Percentiles rank a stretch among this genome's conserved stretches.
phyloP scores from a whole-genome alignment of 257 asterid species.

The Gentiana straminea region DNA sequence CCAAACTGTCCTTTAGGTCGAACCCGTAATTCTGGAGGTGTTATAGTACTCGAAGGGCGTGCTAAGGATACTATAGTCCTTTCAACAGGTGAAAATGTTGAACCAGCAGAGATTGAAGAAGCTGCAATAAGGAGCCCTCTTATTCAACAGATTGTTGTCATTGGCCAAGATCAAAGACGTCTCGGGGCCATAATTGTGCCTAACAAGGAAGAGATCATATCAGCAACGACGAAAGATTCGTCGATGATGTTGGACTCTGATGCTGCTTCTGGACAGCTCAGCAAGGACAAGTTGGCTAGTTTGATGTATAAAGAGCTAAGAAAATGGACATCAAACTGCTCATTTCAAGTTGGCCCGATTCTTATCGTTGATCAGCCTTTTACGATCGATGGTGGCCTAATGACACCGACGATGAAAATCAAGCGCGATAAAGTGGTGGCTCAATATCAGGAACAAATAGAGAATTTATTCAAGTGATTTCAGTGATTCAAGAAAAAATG shows the following conservation, averaged over 20 bases:
- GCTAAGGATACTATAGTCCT: conserved; percentile 94
- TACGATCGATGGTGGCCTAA: conserved; percentile 70
- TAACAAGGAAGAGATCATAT: conserved; percentile 57
- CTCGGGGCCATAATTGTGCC: conserved; percentile 87
- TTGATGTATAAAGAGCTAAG: conserved; percentile 54
- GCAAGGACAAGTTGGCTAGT: conserved; percentile 39
- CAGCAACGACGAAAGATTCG: conserved; percentile 40
- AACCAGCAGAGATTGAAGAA: conserved; percentile 89
- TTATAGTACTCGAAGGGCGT: conserved; percentile 89
- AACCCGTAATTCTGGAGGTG: conserved; percentile 66
- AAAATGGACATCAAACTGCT: conserved; percentile 76
- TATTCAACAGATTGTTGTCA: conserved; percentile 73
- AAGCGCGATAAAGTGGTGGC: conserved; percentile 63
- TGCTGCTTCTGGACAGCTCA: conserved; percentile 42
- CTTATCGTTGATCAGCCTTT: conserved; percentile 70
- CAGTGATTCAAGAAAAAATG: no score
- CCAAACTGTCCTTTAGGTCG: conserved; percentile 77
- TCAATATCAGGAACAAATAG: conserved; percentile 55
- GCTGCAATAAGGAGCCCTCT: conserved; percentile 78
- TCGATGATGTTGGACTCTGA: conserved; percentile 38
- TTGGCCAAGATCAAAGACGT: conserved; percentile 97
- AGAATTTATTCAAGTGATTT: conserved; percentile 39
- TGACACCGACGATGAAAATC: conserved; percentile 96
- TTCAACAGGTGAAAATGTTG: conserved; percentile 93
- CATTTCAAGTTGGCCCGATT: conserved; percentile 83